phyloP scores from a whole-genome alignment of 805 yeast genomes.

The Saturnispora ahearnii region DNA sequence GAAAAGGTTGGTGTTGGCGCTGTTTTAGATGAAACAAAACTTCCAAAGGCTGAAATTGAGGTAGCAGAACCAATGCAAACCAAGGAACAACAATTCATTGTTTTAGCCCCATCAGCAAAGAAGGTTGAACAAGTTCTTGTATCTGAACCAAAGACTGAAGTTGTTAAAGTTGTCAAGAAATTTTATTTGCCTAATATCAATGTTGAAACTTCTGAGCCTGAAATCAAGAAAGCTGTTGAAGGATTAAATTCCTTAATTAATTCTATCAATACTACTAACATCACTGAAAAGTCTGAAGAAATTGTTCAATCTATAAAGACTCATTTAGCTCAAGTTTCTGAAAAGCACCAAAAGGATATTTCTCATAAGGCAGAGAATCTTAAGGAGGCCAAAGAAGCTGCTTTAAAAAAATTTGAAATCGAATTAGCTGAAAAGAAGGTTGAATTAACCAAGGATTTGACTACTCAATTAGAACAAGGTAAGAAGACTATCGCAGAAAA shows the following conservation, averaged over 20 bases:
- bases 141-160: constrained; percentile 6
- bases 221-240: constrained; percentile 28
- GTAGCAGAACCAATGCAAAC: background rate
- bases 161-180: background rate
- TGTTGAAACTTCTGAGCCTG: constrained; percentile 24
- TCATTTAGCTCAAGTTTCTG: constrained; percentile 16
- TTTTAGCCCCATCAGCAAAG: background rate
- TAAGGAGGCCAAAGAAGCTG: constrained; percentile 5
- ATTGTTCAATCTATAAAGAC: constrained; percentile 18
- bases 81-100: constrained; percentile 7
- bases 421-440: constrained; percentile 34
- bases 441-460: constrained; percentile 48
- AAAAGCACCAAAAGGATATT: constrained; percentile 19
- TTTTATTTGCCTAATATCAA: constrained; percentile 23
- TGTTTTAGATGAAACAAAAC: constrained; percentile 28
- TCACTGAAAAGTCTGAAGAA: constrained; percentile 18
- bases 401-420: constrained; percentile 21
- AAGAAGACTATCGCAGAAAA: constrained; percentile 51
- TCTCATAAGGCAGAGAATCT: constrained; percentile 25
- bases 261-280: constrained; percentile 20
- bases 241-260: constrained; percentile 30
- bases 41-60: constrained; percentile 37
- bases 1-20: constrained; percentile 32
- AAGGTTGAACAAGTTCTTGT: background rate
- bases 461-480: constrained; percentile 53